Percentiles rank a stretch among this genome's conserved stretches.
Evolutionary conservation across 768 basidiomycete genomes (phyloP).

Genomic region (Cystofilobasidium bisporidii): DNA sequence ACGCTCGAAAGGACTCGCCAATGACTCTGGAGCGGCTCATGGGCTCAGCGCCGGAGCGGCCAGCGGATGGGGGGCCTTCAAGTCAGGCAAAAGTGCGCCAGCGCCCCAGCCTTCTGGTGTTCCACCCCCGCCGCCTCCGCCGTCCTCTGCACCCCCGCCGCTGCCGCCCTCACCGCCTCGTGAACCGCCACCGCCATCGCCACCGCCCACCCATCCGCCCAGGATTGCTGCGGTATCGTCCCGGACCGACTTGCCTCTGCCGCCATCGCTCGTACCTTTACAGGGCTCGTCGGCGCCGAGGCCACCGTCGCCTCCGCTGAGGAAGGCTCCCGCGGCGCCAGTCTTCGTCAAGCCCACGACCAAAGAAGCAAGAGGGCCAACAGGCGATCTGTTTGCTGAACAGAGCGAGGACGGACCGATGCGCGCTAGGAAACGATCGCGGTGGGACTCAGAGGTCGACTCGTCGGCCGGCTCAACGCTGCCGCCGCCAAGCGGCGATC

Average conservation of each 20-base stretch:
- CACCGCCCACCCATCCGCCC: conserved; percentile 20
- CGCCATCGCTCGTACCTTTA: conserved; percentile 25
- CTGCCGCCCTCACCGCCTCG: conserved; percentile 16
- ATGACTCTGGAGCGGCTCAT: too few species aligned
- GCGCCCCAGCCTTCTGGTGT: neutral
- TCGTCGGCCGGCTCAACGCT: too few species aligned
- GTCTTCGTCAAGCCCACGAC: conserved; percentile 55
- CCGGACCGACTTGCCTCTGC: conserved; percentile 4
- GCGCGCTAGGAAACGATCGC: too few species aligned
- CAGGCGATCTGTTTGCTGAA: neutral
- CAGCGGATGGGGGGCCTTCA: neutral
- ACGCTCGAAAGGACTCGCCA: neutral
- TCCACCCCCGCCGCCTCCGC: neutral
- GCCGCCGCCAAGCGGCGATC: too few species aligned
- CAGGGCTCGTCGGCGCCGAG: neutral
- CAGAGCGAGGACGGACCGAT: too few species aligned
- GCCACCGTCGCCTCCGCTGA: neutral
- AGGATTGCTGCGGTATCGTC: conserved; percentile 32
- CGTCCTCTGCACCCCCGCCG: conserved; percentile 4
- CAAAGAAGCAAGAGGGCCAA: too few species aligned
- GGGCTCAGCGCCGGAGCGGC: conserved; percentile 2
- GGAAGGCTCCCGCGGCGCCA: neutral
- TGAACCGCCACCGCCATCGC: conserved; percentile 47
- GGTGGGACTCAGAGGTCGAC: conserved; percentile 3
- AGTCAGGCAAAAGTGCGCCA: neutral